phyloP scores from a whole-genome alignment of 306 rosid species.

The Rosa rugosa region DNA sequence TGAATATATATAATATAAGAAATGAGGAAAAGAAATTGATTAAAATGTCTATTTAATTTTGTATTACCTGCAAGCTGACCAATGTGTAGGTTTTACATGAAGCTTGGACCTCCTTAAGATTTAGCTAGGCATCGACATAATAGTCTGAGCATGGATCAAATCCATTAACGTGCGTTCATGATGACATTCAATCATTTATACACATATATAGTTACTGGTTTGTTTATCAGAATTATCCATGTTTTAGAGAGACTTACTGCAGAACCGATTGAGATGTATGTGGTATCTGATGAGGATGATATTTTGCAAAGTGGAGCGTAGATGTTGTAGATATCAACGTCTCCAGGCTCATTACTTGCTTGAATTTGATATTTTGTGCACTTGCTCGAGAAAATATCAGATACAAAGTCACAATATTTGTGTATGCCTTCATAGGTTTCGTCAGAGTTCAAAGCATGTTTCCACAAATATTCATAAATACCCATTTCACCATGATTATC shows the following conservation, averaged over 20 bases:
- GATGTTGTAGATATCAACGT: conserved; percentile 38
- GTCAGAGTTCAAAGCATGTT: conserved; percentile 51
- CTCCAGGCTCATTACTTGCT: conserved; percentile 28
- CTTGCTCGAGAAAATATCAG: not conserved
- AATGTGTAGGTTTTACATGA: conserved; percentile 37
- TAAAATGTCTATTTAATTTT: not conserved
- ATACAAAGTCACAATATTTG: conserved; percentile 26
- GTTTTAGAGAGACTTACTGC: conserved; percentile 33
- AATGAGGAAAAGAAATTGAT: not conserved
- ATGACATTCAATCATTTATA: not conserved
- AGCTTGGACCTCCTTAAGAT: conserved; percentile 44
- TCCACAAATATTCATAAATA: conserved; percentile 48
- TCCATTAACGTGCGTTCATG: not conserved
- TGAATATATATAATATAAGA: not conserved
- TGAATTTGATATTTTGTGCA: not conserved
- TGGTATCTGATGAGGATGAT: not conserved
- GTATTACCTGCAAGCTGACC: conserved; percentile 1
- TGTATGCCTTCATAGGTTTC: conserved; percentile 42
- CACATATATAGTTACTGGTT: not conserved
- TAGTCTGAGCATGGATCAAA: not conserved
- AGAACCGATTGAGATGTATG: not conserved
- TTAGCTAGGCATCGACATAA: conserved; percentile 1
- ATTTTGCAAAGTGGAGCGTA: conserved; percentile 43
- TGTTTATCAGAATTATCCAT: not conserved
- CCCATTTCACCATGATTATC: conserved; percentile 40